Base-by-base conservation (phyloP, 495 filamentous ascomycete genomes). In the Umbilicaria muhlenbergii region DNA sequence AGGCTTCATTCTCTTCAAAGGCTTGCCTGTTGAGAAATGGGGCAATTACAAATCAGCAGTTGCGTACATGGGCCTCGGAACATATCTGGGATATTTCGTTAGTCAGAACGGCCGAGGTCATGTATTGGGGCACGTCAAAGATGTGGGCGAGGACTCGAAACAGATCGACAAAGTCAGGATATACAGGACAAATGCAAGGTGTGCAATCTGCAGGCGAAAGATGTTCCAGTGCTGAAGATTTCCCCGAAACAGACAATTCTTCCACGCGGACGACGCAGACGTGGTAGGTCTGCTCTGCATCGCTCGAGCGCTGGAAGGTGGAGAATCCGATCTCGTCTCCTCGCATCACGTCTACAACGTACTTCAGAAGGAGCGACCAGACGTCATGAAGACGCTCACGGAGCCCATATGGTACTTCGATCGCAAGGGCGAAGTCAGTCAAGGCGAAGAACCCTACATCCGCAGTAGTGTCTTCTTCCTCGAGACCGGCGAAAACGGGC, bases 331-430 rank as follows among this genome's bases (percentile, higher is more conserved):
- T 58, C 71, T 93, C 38, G 77, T 81, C 44, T 83, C 78, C 38
- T 71, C 76, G 5, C 86, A 94, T 59, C 63, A 81, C 44, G 79
- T 94, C 45, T 94, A 80, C 71, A 93, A 93, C 59, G 69, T 67
- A 13, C 69, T 94, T 6, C 78, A 83, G 56, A 53, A 48, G 8
- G 77, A 87, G 57, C 75, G 80, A 4, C 87, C 86, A 0, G 86
- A 91, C 50, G 80, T 92, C 7, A 73, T 83, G 0, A 72, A 80
- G 59, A 74, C 74, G 31, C 66, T 94, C 39, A 78, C 80, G 2
- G 61, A 76, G 45, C 84, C 86, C 0, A 76, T 81, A 51, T 94
- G 87, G 86, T 92, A 91, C 63, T 91, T 94, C 55, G 87, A 94
- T 58, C 83, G 86, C 47, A 94, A 94, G 62, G 87, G 87, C 36